Percentiles rank a stretch among this genome's conserved stretches.
phyloP scores from a whole-genome alignment of 73 alveolate species.

The Diophrys appendiculata region DNA sequence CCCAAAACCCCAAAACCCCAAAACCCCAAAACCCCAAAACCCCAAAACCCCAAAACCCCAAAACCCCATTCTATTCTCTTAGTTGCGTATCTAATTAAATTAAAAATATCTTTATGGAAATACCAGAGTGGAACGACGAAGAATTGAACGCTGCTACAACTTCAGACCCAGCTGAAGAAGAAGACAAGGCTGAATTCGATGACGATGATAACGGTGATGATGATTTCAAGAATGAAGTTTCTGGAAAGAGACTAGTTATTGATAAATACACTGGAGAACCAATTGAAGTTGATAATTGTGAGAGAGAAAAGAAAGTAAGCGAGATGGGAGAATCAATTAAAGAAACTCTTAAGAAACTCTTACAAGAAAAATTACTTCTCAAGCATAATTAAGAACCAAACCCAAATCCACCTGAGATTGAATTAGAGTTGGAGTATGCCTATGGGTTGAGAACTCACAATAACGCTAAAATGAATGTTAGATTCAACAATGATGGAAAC shows the following conservation, averaged over 20 bases:
- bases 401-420: slow-evolving; percentile 65
- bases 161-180: slow-evolving; percentile 49
- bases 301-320: neutral
- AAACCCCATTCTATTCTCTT: too few species aligned
- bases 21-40: too few species aligned
- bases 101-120: too few species aligned
- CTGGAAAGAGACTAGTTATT: slow-evolving; percentile 6
- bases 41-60: too few species aligned
- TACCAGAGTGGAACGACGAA: neutral
- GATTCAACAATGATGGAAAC: slow-evolving; percentile 79
- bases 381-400: slow-evolving; percentile 8
- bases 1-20: too few species aligned
- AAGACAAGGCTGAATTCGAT: slow-evolving; percentile 79
- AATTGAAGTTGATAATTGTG: neutral
- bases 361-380: slow-evolving; percentile 19
- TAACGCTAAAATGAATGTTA: slow-evolving; percentile 82
- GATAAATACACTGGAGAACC: neutral
- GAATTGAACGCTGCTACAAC: slow-evolving; percentile 53
- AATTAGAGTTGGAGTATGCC: slow-evolving; percentile 83
- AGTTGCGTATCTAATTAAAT: too few species aligned
- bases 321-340: neutral
- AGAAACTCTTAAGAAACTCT: neutral
- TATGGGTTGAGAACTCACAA: slow-evolving; percentile 89
- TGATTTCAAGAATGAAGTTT: slow-evolving; percentile 56
- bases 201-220: slow-evolving; percentile 70